A percentile compares a stretch with the other conserved stretches of the same genome.
Evolutionary conservation across 306 rosid species (phyloP).

Genomic region (Gynostemma pentaphyllum): DNA sequence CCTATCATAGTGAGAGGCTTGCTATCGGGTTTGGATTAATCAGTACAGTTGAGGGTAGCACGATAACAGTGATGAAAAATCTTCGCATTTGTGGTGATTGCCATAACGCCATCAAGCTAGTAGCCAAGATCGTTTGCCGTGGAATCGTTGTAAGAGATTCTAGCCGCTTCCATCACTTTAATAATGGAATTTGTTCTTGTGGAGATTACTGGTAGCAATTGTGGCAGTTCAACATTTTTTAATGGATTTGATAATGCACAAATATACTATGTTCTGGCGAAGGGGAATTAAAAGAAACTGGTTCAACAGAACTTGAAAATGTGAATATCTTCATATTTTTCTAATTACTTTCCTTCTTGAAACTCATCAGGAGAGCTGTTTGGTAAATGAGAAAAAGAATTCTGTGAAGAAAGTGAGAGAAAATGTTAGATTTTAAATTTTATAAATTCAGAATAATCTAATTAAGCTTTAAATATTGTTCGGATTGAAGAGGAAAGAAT

Average conservation of each 20-base stretch:
- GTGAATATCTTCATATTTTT: too few relatives aligned
- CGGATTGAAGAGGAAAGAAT: too few relatives aligned
- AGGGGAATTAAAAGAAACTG: too few relatives aligned
- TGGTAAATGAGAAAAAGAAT: too few relatives aligned
- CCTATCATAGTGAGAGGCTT: constrained; percentile 66
- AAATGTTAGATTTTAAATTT: too few relatives aligned
- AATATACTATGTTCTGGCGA: background rate
- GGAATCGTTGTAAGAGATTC: constrained; percentile 23
- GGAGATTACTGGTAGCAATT: constrained; percentile 23
- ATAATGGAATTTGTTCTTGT: constrained; percentile 22
- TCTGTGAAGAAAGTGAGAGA: too few relatives aligned
- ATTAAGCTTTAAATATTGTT: too few relatives aligned
- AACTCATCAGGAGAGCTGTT: too few relatives aligned
- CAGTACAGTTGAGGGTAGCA: constrained; percentile 49
- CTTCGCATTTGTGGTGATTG: constrained; percentile 28
- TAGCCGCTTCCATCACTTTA: constrained; percentile 27
- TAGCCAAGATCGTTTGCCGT: constrained; percentile 11
- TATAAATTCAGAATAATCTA: too few relatives aligned
- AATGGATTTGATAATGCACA: background rate
- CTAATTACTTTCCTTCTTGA: too few relatives aligned
- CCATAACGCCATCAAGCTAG: constrained; percentile 19
- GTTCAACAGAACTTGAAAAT: too few relatives aligned
- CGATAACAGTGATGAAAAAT: constrained; percentile 40
- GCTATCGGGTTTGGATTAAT: constrained; percentile 62
- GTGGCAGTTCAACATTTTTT: background rate